phyloP scores from a whole-genome alignment of 2,329 filamentous ascomycete genomes.

The Penicillium oxalicum region DNA sequence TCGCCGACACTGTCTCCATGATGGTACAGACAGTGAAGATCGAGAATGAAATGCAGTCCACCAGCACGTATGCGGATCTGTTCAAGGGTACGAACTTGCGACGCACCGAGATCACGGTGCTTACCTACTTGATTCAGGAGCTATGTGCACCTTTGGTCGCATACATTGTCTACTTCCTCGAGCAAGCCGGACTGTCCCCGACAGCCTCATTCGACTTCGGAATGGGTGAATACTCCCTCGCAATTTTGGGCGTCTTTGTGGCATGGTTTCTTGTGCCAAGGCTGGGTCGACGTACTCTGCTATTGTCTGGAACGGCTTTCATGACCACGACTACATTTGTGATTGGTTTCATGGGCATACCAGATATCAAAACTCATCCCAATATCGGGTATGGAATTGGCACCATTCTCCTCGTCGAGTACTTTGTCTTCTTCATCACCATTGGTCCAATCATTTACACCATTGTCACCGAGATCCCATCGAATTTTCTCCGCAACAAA shows the following conservation, averaged over 20 bases:
- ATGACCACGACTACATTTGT: conserved; percentile 12
- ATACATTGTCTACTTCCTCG: conserved; percentile 15
- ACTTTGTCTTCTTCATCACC: conserved; percentile 14
- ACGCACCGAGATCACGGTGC: conserved; percentile 12
- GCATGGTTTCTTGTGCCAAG: conserved; percentile 12
- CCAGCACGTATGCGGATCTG: conserved; percentile 10
- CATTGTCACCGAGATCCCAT: conserved; percentile 12
- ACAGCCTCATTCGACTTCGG: conserved; percentile 12
- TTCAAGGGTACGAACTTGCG: conserved; percentile 14
- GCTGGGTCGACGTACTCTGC: conserved; percentile 9
- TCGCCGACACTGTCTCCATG: conserved; percentile 13
- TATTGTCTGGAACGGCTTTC: conserved; percentile 10
- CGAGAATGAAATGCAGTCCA: conserved; percentile 12
- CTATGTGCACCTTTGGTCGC: conserved; percentile 11
- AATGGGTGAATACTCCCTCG: conserved; percentile 15
- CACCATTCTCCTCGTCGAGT: conserved; percentile 11
- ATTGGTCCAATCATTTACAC: conserved; percentile 15
- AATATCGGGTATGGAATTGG: conserved; percentile 15
- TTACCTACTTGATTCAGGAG: conserved; percentile 11
- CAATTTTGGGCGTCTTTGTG: conserved; percentile 11
- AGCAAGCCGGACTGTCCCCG: conserved; percentile 12
- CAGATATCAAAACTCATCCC: conserved; percentile 5
- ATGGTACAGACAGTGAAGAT: conserved; percentile 14
- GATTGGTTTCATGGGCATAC: conserved; percentile 12
- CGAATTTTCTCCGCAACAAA: conserved; percentile 10